Evolutionary conservation across 495 filamentous ascomycete genomes (phyloP), one percentile per base, ranked within the genome.

Genomic region (Penicillium turbatum): DNA sequence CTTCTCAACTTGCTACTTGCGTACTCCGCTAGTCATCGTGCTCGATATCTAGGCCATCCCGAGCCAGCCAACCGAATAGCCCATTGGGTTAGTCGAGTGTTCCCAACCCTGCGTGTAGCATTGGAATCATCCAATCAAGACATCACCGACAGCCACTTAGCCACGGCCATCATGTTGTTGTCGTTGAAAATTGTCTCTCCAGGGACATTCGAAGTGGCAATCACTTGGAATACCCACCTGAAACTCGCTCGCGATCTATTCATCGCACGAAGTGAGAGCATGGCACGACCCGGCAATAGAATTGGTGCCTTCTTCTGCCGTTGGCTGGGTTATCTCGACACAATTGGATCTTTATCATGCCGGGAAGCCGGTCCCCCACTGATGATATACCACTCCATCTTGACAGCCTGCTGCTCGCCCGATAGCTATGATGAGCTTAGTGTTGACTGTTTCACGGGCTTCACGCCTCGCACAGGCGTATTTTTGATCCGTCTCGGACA

Each of bases 161-260:
- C 90, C 9, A 89, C 90, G 0, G 87, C 89, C 3, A 90, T 95
- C 50, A 89, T 95, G 87, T 75, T 95, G 30, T 80, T 89, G 6
- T 92, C 89, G 1, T 74, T 93, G 41, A 86, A 95, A 58, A 95
- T 95, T 37, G 85, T 95, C 37, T 90, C 87, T 2, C 90, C 90
- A 6, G 86, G 84, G 46, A 86, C 88, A 2, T 92, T 95, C 58
- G 82, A 83, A 43, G 81, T 88, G 4, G 82, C 85, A 3, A 81
- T 86, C 26, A 71, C 81, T 0, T 95, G 90, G 90, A 86, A 89
- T 56, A 82, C 77, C 29, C 89, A 93, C 67, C 77, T 95, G 6
- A 82, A 83, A 34, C 80, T 88, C 26, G 89, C 90, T 0, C 82
- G 89, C 5, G 81, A 84, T 55, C 83, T 95, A 53, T 90, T 93